Conservation (phyloP, 1,139 yeast genomes). For the Hyphopichia burtonii region DNA sequence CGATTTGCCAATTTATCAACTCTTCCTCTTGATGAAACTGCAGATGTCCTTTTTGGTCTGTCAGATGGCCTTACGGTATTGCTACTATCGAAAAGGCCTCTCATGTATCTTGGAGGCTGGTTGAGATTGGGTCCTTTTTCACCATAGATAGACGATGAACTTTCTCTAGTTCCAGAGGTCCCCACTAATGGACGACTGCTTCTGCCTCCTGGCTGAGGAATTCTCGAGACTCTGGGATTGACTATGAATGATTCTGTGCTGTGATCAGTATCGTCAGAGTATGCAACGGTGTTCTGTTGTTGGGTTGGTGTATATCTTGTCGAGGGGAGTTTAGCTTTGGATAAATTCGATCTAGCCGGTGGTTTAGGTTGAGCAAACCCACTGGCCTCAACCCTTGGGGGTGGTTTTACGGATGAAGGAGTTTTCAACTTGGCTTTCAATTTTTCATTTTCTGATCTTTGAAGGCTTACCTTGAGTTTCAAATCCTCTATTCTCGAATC, state of each 20-base stretch:
- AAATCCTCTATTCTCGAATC: conserved; percentile 25
- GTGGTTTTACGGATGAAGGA: conserved; percentile 6
- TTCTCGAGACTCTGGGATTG: conserved; percentile 15
- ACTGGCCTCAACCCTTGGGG: not conserved
- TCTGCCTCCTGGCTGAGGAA: conserved; percentile 10
- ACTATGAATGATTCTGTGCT: conserved; percentile 26
- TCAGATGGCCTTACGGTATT: conserved; percentile 8
- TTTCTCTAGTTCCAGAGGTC: not conserved
- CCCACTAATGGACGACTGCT: conserved; percentile 7
- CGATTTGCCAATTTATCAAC: conserved; percentile 10
- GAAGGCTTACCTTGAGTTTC: conserved; percentile 18
- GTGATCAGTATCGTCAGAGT: conserved; percentile 19
- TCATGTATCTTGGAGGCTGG: conserved; percentile 46
- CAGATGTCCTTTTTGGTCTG: conserved; percentile 4
- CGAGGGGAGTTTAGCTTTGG: no score
- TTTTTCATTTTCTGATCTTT: conserved; percentile 24
- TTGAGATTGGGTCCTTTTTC: conserved; percentile 34
- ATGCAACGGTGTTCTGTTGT: not conserved
- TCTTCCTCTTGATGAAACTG: conserved; percentile 3
- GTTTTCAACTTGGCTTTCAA: conserved; percentile 22
- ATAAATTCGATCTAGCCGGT: not conserved
- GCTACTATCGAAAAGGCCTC: conserved; percentile 34
- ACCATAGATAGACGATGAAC: conserved; percentile 6
- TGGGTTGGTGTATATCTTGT: not conserved
- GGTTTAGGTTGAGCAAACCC: not conserved